Evolutionary conservation across 306 rosid genomes (phyloP).

Genomic region (Cicer yamashitae): DNA sequence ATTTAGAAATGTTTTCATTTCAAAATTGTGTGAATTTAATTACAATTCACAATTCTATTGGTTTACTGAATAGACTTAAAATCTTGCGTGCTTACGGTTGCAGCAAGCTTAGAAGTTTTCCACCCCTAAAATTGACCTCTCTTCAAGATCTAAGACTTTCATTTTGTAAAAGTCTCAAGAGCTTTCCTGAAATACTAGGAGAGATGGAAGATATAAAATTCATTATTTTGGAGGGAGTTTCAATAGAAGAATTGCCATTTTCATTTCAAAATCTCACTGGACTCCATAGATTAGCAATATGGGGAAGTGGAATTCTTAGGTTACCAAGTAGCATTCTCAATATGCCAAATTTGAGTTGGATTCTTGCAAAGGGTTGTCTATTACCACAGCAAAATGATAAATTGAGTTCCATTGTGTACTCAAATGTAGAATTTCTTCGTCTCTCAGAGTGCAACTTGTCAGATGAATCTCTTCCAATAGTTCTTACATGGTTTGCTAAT

Average conservation of each 20-base stretch:
- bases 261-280: constrained; percentile 14
- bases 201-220: neutral
- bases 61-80: neutral
- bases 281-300: fast-evolving
- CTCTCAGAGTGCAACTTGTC: neutral
- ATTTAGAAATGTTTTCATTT: neutral
- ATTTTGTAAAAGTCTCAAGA: neutral
- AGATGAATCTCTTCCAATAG: neutral
- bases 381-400: neutral
- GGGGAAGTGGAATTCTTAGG: no score
- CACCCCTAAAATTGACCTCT: constrained; percentile 1
- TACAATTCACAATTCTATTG: neutral
- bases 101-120: neutral
- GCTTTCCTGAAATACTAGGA: constrained; percentile 23
- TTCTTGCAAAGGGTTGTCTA: neutral
- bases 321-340: neutral
- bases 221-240: fast-evolving
- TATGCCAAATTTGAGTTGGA: neutral
- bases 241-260: constrained; percentile 8
- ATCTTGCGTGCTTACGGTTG: neutral
- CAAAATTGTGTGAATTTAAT: neutral
- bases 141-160: neutral
- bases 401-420: no score
- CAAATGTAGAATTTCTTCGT: fast-evolving
- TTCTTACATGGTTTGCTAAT: neutral